Evolutionary conservation across 176 grass and related monocot species (phyloP), one percentile per base, ranked within the genome.

Genomic region (Miscanthus lutarioriparius): DNA sequence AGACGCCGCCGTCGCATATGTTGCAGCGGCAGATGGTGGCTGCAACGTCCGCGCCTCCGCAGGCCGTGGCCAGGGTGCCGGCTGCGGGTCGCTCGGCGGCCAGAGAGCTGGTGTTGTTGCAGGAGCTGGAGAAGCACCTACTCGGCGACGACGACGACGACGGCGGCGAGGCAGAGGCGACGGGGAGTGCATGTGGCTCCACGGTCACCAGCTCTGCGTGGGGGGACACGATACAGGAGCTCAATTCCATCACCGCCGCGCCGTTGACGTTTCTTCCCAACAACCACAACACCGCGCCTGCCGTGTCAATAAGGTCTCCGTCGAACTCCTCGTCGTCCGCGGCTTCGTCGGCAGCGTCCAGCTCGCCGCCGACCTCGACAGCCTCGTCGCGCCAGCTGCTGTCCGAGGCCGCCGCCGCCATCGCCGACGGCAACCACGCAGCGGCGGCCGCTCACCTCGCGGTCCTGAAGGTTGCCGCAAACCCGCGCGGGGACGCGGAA

Each of bases 121-220:
- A 90, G 48, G 94, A 97, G 80, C 80, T 93, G 32, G 94, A 97
- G 82, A 90, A 88, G 70, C 87, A 84, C 58, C 89, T 97, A 20
- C 56, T 97, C n/a, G 49, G 82, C 37, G 89, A 93, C 64, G 94
- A 91, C 33, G 74, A 5, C 0, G 47, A 17, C 17, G 74, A 5
- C 0, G 47, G 6, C 17, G 19, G 13, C 2, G 91, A 90, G 22
- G 87, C 59, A 8, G 86, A 90, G 56, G 78, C 77, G 19, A 40
- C 40, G 19, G 82, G 80, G 37, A 96, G 93, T 56, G 77, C 36
- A 1, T 95, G 88, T 1, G 89, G 78, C 11, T 96, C 91, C 1
- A 79, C 67, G 36, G 78, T 97, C 56, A 93, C 89, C 45, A 84
- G 27, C 80, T 74, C 82, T 12, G 89, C 89, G 20, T 93, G 85